phyloP scores from a whole-genome alignment of 2,329 filamentous ascomycete species.

The Neopestalotiopsis sp. region DNA sequence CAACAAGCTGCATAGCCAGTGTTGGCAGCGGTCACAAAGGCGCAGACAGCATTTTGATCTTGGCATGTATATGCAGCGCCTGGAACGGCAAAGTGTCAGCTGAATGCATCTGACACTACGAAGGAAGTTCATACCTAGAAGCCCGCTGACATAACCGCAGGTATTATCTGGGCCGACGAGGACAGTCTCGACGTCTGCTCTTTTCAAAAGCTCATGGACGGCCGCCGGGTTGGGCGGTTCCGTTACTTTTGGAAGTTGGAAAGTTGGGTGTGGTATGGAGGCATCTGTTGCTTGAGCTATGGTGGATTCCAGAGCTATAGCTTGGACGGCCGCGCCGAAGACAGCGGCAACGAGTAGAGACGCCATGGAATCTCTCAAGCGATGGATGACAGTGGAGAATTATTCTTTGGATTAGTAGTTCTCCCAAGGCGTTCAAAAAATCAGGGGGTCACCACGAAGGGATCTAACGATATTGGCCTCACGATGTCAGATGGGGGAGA shows the following conservation, averaged over 20 bases:
- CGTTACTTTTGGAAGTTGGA: conserved; percentile 47
- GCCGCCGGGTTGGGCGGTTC: conserved; percentile 34
- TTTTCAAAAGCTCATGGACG: conserved; percentile 38
- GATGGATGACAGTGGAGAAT: neutral
- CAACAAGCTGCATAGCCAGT: conserved; percentile 51
- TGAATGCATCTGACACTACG: neutral
- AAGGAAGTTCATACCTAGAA: conserved; percentile 33
- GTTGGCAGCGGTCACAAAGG: conserved; percentile 41
- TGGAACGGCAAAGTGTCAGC: conserved; percentile 20
- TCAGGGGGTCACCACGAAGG: neutral
- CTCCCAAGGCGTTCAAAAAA: neutral
- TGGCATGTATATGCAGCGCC: conserved; percentile 47
- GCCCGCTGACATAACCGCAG: conserved; percentile 53
- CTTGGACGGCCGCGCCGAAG: conserved; percentile 40
- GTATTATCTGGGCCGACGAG: conserved; percentile 55
- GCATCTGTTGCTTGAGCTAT: conserved; percentile 40
- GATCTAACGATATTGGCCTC: neutral
- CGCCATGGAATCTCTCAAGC: conserved; percentile 17
- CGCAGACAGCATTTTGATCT: conserved; percentile 38
- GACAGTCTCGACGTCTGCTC: conserved; percentile 39
- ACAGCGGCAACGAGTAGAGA: conserved; percentile 32
- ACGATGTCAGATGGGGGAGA: neutral
- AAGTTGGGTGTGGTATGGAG: conserved; percentile 39
- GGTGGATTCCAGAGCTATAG: conserved; percentile 36
- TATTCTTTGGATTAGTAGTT: neutral